Evolutionary conservation across 108 stramenopile species (phyloP).

Genomic region (Skeletonema tropicum): DNA sequence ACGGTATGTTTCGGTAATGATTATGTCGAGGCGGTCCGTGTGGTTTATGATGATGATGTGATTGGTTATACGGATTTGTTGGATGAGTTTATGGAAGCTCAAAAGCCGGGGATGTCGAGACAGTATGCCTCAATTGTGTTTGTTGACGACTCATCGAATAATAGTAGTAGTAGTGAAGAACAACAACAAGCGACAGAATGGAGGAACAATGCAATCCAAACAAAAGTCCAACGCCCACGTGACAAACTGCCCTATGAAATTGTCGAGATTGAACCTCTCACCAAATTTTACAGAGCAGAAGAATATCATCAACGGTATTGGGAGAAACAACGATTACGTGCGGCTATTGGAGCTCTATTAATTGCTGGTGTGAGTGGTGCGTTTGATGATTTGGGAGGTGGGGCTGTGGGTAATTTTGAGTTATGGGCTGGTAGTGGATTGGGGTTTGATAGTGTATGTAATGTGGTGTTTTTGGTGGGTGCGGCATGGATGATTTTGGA

Average conservation of each 20-base stretch:
- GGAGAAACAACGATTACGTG: slow-evolving; percentile 71
- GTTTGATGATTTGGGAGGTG: slow-evolving; percentile 13
- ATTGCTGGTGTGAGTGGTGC: slow-evolving; percentile 45
- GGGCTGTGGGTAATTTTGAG: background rate
- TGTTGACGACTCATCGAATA: slow-evolving; percentile 26
- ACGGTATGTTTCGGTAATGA: slow-evolving; percentile 58
- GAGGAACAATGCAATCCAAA: slow-evolving; percentile 9
- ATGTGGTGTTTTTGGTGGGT: slow-evolving; percentile 29
- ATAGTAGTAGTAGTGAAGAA: background rate
- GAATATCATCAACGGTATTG: slow-evolving; percentile 86
- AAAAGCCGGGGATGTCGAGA: slow-evolving; percentile 67
- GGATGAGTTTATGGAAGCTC: slow-evolving; percentile 64
- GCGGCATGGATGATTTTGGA: slow-evolving; percentile 41
- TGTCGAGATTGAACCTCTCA: slow-evolving; percentile 60
- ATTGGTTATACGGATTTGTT: slow-evolving; percentile 62
- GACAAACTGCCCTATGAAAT: slow-evolving; percentile 50
- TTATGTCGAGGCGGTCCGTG: slow-evolving; percentile 49
- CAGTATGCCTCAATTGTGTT: slow-evolving; percentile 85
- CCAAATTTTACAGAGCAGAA: slow-evolving; percentile 74
- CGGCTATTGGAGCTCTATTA: slow-evolving; percentile 42
- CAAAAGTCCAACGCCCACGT: background rate
- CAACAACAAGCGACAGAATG: slow-evolving; percentile 19
- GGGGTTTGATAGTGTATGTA: slow-evolving; percentile 30
- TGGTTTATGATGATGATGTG: slow-evolving; percentile 61
- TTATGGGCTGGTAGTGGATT: background rate